Evolutionary conservation across 768 basidiomycete genomes (phyloP).

Genomic region (Tulasnella sp.): DNA sequence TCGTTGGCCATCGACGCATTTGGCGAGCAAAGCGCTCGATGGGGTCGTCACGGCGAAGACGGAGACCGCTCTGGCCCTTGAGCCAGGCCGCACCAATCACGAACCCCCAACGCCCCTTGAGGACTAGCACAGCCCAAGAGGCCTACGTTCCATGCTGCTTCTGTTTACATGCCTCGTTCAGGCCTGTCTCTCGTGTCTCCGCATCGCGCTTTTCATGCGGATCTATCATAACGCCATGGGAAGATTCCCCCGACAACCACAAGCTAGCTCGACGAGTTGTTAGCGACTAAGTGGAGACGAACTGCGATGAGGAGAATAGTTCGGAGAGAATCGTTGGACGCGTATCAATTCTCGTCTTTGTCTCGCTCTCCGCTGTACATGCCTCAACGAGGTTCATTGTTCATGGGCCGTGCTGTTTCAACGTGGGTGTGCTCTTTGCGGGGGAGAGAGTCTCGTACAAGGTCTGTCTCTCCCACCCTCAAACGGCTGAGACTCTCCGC

Average conservation of each 20-base stretch:
- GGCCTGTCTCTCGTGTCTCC: background rate
- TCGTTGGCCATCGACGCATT: background rate
- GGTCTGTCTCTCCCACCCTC: background rate
- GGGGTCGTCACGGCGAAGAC: background rate
- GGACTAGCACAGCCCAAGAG: background rate
- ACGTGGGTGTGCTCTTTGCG: background rate
- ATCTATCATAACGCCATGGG: background rate
- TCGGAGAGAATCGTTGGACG: background rate
- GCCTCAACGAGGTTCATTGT: background rate
- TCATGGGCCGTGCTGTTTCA: background rate
- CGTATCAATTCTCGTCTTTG: background rate
- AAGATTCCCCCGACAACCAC: background rate
- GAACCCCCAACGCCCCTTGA: background rate
- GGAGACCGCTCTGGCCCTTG: background rate
- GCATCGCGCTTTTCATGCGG: background rate
- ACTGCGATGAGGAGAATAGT: background rate
- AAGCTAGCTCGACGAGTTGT: background rate
- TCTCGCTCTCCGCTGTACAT: background rate
- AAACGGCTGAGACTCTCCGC: background rate
- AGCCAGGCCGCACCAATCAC: background rate
- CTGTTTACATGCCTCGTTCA: background rate
- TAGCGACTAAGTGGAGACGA: background rate
- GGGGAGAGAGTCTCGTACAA: background rate
- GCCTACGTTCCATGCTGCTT: background rate
- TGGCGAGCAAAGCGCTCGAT: background rate